These are phyloP conservation scores for Ustilago tritici DNA, from an alignment of 1,284 basidiomycete genomes.

Conservation along the genomic window DNA sequence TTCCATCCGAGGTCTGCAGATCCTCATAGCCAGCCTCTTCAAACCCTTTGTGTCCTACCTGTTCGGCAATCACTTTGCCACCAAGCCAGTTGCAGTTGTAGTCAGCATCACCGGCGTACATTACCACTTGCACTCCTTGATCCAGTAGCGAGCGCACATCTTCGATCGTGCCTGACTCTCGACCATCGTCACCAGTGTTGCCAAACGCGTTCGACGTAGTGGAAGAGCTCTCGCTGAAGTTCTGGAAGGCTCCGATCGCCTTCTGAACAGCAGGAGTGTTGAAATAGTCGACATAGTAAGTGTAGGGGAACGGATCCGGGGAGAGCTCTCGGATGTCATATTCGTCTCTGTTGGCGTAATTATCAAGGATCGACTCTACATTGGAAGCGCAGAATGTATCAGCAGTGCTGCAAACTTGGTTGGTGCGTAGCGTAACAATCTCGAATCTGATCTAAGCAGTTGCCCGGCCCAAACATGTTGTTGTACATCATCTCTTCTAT, in stretches of 20 bases:
- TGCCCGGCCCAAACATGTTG: conserved; percentile 50
- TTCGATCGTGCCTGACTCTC: conserved; percentile 46
- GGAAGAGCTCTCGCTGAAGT: conserved; percentile 49
- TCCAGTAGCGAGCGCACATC: conserved; percentile 46
- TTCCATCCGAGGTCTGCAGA: conserved; percentile 29
- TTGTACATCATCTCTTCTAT: conserved; percentile 44
- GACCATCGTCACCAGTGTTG: conserved; percentile 51
- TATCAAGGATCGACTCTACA: conserved; percentile 48
- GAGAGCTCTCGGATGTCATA: conserved; percentile 57
- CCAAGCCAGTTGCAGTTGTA: conserved; percentile 62
- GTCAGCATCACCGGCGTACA: conserved; percentile 58
- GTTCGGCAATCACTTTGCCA: conserved; percentile 41
- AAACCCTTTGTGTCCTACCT: conserved; percentile 41
- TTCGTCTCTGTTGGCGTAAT: conserved; percentile 51
- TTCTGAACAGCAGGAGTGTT: conserved; percentile 43
- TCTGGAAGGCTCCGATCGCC: conserved; percentile 57
- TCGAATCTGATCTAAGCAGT: conserved; percentile 55
- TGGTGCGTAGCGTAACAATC: conserved; percentile 45
- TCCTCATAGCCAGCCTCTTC: conserved; percentile 44
- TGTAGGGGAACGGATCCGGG: conserved; percentile 60
- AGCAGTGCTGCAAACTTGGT: conserved; percentile 53
- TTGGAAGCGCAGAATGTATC: conserved; percentile 52
- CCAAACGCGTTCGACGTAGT: conserved; percentile 42
- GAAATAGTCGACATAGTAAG: conserved; percentile 53
- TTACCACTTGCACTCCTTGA: conserved; percentile 45